Evolutionary conservation across 805 yeast species (phyloP), one percentile per base, ranked within the genome.

Genomic region (Saccharomycopsis sp.): DNA sequence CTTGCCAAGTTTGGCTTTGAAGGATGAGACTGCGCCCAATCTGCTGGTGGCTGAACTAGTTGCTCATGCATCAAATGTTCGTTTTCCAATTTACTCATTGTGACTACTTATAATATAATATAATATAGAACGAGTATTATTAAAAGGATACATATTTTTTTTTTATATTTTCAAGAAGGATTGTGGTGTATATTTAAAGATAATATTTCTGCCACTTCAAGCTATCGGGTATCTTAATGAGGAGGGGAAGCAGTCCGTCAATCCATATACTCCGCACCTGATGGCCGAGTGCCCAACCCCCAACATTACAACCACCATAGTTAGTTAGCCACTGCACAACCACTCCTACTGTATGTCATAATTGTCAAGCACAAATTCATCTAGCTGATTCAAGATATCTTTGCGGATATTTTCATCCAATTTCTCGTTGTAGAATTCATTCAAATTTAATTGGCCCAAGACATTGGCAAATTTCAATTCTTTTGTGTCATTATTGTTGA

Each of bases 1-100:
- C 72, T 70, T 22, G 65, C 51, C 46, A 77, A 57, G 58, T 73
- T 66, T 8, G 81, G 76, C 38, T 60, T 61, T 29, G 67, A 61
- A 40, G 72, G 68, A 53, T 75, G 71, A 28, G 46, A 45, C 16
- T 35, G 33, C n/a, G 28, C 21, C 49, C 49, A 50, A 23, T 38
- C 29, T 2, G 58, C 54, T 19, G 56, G 57, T 13, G 52, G 53
- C 11, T 47, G 48, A 24, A 57, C 54, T 37, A 56, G 54, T n/a
- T 50, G 43, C 40, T 58, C 59, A 47, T 56, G 55, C 54, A 59
- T 48, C 22, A 59, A 45, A 42, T 59, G 62, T 11, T 59, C 62
- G 49, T 59, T 59, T 47, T 59, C 63, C 8, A 47, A 39, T 27
- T 37, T 38, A 8, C 42, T 24, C 45, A 42, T 46, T 24, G n/a